Evolutionary conservation across 139 green algal species (phyloP), one percentile per base, ranked within the genome.

Genomic region (Parachlorella kessleri): DNA sequence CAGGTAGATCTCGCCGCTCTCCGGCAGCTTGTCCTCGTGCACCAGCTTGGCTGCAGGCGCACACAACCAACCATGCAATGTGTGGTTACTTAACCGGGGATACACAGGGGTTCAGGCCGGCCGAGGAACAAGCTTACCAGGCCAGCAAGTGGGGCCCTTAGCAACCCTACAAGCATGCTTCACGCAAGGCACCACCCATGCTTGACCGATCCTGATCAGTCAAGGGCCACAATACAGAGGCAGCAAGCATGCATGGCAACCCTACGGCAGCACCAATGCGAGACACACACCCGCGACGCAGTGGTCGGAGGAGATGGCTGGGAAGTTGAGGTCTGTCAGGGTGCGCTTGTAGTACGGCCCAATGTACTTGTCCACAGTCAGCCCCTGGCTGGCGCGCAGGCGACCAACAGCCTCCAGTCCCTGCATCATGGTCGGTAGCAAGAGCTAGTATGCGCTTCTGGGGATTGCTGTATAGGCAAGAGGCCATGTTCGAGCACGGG

Each of bases 361-460:
- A 54, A 86, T 48, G 83, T 95, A 97, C 38, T 72, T 79, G 40
- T 94, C 92, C 41, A 98, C 92, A 32, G 89, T 81, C 35, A 98
- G 81, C 9, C 94, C 94, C 10, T 39, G 23, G 48, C 76, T 90
- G 69, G 80, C 86, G 55, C 94, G 90, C 87, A 98, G 82, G 53
- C 94, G 88, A 77, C 94, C 87, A 70, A 98, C 88, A 8, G 92
- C 94, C 85, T 98, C 94, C 79, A 95, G 73, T 35, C 86, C 94
- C 89, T 96, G 89, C 21, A 59, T n/a, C n/a, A n/a, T n/a, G n/a
- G n/a, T n/a, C n/a, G n/a, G n/a, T n/a, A n/a, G n/a, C n/a, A n/a
- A n/a, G n/a, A n/a, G 71, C 36, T 21, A 73, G 53, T 14, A 59
- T 23, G 67, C 30, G 41, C 3, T 40, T n/a, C 8, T 39, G 66